Percentiles rank a stretch among this genome's conserved stretches.
phyloP scores from a whole-genome alignment of 441 rosid genomes.

The Adansonia gregorii region DNA sequence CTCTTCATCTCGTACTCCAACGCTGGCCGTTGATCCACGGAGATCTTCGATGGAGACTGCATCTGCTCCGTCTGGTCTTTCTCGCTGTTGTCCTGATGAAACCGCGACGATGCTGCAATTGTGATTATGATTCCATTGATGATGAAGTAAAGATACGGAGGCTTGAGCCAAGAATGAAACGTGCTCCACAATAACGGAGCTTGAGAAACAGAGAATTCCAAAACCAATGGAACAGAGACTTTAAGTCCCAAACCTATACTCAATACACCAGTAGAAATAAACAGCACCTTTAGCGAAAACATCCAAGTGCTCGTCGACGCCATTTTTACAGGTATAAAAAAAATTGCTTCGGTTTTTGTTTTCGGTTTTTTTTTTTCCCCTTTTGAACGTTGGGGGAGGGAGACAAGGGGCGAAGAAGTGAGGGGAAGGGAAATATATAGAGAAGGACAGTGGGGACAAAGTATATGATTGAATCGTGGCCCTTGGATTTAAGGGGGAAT shows the following conservation, averaged over 20 bases:
- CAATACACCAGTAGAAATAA: constrained; percentile 53
- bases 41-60: constrained; percentile 14
- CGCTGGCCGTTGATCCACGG: constrained; percentile 26
- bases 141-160: constrained; percentile 71
- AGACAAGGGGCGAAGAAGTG: not conserved
- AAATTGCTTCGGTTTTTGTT: not conserved
- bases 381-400: not conserved
- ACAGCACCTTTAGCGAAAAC: constrained; percentile 41
- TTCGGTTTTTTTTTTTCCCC: not conserved
- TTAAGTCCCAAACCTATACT: constrained; percentile 50
- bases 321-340: constrained; percentile 39
- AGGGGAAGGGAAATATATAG: constrained; percentile 29
- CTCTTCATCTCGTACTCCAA: constrained; percentile 27
- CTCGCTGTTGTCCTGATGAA: constrained; percentile 35
- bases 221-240: constrained; percentile 48
- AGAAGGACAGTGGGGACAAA: constrained; percentile 29
- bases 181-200: constrained; percentile 56
- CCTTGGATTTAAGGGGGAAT: constrained; percentile 36
- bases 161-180: constrained; percentile 61
- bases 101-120: constrained; percentile 64
- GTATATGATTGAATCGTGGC: constrained; percentile 10
- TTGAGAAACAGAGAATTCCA: constrained; percentile 45
- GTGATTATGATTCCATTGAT: constrained; percentile 70
- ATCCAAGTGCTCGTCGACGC: constrained; percentile 40
- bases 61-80: constrained; percentile 24